Conservation (phyloP, 2,329 filamentous ascomycete species). For the Colletotrichum tamarilloi region DNA sequence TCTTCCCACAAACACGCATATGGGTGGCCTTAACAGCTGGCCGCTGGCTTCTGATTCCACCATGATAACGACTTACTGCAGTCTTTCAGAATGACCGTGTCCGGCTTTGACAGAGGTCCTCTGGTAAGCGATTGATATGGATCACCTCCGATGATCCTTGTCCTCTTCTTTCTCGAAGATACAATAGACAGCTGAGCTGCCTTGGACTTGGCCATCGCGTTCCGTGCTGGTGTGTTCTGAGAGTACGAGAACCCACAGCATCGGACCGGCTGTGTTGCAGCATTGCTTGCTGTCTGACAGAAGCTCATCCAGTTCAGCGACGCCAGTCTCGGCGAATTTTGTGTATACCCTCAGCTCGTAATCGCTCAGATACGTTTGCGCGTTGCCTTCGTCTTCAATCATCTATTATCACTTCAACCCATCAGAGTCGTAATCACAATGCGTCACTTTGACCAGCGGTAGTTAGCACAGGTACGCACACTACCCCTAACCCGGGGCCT, state of each 20-base stretch:
- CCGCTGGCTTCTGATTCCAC: background rate
- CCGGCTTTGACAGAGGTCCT: background rate
- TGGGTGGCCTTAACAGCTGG: background rate
- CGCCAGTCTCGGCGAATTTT: background rate
- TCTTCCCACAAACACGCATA: background rate
- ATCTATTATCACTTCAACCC: background rate
- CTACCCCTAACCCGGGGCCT: background rate
- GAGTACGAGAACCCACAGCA: background rate
- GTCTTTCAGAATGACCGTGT: background rate
- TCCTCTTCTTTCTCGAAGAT: background rate
- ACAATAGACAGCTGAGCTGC: background rate
- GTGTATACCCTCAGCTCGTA: background rate
- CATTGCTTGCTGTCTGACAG: too few species aligned
- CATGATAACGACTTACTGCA: background rate
- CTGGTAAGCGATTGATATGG: background rate
- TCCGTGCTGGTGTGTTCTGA: background rate
- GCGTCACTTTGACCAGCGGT: constrained; percentile 7
- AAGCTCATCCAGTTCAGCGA: background rate
- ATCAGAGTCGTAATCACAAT: background rate
- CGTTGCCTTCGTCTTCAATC: background rate
- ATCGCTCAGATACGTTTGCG: background rate
- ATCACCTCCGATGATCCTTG: background rate
- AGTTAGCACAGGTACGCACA: background rate
- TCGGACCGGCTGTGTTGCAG: background rate
- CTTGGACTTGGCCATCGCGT: background rate